Evolutionary conservation across 2,329 filamentous ascomycete species (phyloP).

Genomic region (Aspergillus phoenicis): DNA sequence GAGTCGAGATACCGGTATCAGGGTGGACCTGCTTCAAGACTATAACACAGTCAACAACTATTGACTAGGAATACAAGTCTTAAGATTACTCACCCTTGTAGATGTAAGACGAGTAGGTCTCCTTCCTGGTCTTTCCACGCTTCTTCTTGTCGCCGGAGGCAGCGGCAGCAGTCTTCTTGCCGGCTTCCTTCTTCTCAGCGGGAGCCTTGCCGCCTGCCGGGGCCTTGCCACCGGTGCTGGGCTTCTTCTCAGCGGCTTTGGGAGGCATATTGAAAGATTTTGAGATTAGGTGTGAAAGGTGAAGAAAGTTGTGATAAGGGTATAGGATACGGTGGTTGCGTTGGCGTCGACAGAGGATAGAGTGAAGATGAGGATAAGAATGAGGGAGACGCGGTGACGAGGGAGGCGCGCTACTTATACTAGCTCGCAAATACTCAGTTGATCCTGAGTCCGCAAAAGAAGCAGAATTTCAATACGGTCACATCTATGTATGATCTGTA

Average conservation of each 20-base stretch:
- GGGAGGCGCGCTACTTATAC: constrained; percentile 51
- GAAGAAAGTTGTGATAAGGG: constrained; percentile 25
- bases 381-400: constrained; percentile 44
- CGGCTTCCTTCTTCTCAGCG: constrained; percentile 98
- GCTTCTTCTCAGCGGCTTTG: constrained; percentile 98
- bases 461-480: constrained; percentile 52
- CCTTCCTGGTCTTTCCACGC: constrained; percentile 99
- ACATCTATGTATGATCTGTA: constrained; percentile 48
- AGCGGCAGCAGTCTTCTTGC: constrained; percentile 91
- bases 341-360: constrained; percentile 26
- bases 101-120: constrained; percentile 99
- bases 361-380: constrained; percentile 36
- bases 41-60: constrained; percentile 45
- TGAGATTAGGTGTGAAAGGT: constrained; percentile 27
- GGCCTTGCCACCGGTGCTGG: constrained; percentile 89
- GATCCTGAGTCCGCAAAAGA: constrained; percentile 49
- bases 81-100: constrained; percentile 82
- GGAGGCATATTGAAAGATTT: constrained; percentile 77
- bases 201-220: constrained; percentile 72
- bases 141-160: constrained; percentile 99
- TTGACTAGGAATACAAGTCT: constrained; percentile 20
- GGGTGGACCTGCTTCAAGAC: constrained; percentile 99
- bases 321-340: constrained; percentile 33
- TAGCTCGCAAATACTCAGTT: constrained; percentile 43
- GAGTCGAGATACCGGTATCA: constrained; percentile 99